These are phyloP conservation scores for Monosporascus sp. DNA, from an alignment of 2,329 filamentous ascomycete genomes.

Conservation along the genomic window DNA sequence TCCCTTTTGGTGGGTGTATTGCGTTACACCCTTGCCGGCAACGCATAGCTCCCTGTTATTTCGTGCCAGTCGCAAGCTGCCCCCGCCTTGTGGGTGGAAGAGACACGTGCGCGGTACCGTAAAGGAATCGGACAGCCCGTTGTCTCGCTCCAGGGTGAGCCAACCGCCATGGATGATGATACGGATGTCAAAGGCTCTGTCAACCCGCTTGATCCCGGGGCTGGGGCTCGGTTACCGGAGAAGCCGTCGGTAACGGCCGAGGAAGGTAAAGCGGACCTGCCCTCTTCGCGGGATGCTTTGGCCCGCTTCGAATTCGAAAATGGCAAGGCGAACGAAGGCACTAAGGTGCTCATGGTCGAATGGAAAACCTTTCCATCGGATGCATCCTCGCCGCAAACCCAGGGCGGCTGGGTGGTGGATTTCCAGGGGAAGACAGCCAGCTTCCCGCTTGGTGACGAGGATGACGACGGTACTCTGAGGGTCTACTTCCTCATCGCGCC, in stretches of 20 bases:
- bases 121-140: neutral
- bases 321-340: conserved; percentile 71
- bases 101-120: neutral
- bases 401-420: conserved; percentile 62
- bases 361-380: conserved; percentile 52
- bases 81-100: neutral
- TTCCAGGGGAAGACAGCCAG: conserved; percentile 78
- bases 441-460: conserved; percentile 57
- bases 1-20: neutral
- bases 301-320: conserved; percentile 84
- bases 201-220: neutral
- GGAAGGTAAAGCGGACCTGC: conserved; percentile 38
- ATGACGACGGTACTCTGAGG: conserved; percentile 45
- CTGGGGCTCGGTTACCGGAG: neutral
- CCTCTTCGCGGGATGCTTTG: conserved; percentile 48
- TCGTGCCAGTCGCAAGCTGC: neutral
- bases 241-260: conserved; percentile 16
- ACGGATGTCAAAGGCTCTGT: neutral
- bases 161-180: neutral
- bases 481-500: conserved; percentile 80
- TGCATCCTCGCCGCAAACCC: conserved; percentile 24
- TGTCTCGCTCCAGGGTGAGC: neutral
- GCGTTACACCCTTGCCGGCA: neutral
- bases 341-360: conserved; percentile 89
- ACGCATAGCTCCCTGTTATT: neutral